These are phyloP conservation scores for Hymenoscyphus repandus DNA, from an alignment of 2,329 filamentous ascomycete species.

Conservation along the genomic window DNA sequence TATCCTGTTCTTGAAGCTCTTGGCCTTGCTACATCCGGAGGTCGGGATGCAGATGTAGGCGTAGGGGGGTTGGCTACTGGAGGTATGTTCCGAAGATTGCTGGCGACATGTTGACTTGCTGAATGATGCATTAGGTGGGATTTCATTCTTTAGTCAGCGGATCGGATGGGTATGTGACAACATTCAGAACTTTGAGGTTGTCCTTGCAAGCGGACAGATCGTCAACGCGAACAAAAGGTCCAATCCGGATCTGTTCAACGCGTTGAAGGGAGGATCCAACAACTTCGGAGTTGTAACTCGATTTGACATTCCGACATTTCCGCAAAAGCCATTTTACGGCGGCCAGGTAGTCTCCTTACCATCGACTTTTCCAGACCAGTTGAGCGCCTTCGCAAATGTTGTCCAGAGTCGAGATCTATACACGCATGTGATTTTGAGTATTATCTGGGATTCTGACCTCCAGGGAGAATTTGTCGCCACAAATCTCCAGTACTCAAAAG, in stretches of 20 bases:
- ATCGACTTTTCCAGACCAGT: background rate
- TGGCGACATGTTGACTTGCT: background rate
- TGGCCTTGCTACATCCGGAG: slow-evolving; percentile 32
- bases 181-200: slow-evolving; percentile 42
- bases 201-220: slow-evolving; percentile 45
- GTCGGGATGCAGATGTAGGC: slow-evolving; percentile 32
- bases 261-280: slow-evolving; percentile 50
- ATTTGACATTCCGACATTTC: slow-evolving; percentile 38
- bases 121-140: slow-evolving; percentile 9
- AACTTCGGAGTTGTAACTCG: slow-evolving; percentile 50
- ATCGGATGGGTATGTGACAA: slow-evolving; percentile 45
- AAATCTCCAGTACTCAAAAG: background rate
- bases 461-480: background rate
- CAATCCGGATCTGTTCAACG: slow-evolving; percentile 46
- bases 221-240: slow-evolving; percentile 38
- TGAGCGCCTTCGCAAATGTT: slow-evolving; percentile 1
- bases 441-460: background rate
- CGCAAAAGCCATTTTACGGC: slow-evolving; percentile 11
- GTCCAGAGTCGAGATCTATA: background rate
- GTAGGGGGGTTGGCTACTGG: slow-evolving; percentile 36
- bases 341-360: background rate
- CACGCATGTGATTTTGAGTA: background rate
- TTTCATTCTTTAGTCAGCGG: slow-evolving; percentile 17
- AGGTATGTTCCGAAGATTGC: slow-evolving; percentile 9
- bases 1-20: slow-evolving; percentile 32